Conservation (phyloP, 768 basidiomycete species). For the Naganishia vaughanmartiniae region DNA sequence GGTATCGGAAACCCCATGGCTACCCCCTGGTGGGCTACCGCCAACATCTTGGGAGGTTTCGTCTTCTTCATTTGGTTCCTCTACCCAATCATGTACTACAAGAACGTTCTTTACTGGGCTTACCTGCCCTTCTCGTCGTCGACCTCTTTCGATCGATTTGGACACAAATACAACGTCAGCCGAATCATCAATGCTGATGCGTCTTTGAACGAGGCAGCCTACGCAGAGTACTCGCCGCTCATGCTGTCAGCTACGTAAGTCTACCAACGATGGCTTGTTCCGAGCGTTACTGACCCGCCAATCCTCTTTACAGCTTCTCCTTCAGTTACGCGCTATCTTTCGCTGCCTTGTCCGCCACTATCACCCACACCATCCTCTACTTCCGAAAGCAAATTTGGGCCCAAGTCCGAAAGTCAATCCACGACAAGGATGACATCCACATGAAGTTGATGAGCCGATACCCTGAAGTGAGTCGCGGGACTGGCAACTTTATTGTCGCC, state of each 20-base stretch:
- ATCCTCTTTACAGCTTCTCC: slow-evolving; percentile 49
- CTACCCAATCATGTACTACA: slow-evolving; percentile 61
- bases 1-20: slow-evolving; percentile 37
- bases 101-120: slow-evolving; percentile 35
- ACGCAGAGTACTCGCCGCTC: slow-evolving; percentile 34
- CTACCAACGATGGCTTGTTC: neutral
- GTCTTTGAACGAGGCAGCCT: slow-evolving; percentile 30
- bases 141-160: slow-evolving; percentile 30
- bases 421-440: slow-evolving; percentile 40
- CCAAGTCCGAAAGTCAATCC: slow-evolving; percentile 36
- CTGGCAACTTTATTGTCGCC: slow-evolving; percentile 39
- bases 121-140: slow-evolving; percentile 38
- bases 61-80: slow-evolving; percentile 56
- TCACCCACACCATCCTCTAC: slow-evolving; percentile 51
- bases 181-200: slow-evolving; percentile 27
- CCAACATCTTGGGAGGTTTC: slow-evolving; percentile 37
- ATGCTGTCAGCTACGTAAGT: slow-evolving; percentile 26
- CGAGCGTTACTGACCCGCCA: slow-evolving; percentile 40
- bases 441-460: slow-evolving; percentile 50
- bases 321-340: slow-evolving; percentile 49
- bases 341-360: slow-evolving; percentile 47
- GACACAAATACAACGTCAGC: slow-evolving; percentile 36
- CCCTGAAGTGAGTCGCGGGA: slow-evolving; percentile 12
- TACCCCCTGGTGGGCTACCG: slow-evolving; percentile 42
- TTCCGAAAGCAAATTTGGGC: slow-evolving; percentile 45